Percentiles rank a stretch among this genome's conserved stretches.
Evolutionary conservation across 1,284 basidiomycete genomes (phyloP).

Genomic region (Trametes polyzona): DNA sequence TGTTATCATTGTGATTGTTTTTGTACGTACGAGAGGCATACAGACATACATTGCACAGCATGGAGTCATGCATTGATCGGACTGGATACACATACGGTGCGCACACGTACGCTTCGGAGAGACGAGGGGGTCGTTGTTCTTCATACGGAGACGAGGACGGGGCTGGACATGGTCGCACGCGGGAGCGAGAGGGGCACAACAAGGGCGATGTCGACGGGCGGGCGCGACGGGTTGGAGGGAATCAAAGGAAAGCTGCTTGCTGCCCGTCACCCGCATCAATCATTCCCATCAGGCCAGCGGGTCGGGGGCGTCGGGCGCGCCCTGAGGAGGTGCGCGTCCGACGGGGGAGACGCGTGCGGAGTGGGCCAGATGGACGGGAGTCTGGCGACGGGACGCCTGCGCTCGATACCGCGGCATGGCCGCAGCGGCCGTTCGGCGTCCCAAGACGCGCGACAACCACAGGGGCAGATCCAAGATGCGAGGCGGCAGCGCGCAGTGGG

Average conservation of each 20-base stretch:
- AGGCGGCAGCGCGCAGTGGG: constrained; percentile 18
- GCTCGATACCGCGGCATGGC: constrained; percentile 21
- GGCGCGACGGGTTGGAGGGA: constrained; percentile 15
- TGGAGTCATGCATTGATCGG: background rate
- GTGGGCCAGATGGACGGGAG: constrained; percentile 10
- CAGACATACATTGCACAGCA: constrained; percentile 13
- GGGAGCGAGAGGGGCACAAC: background rate
- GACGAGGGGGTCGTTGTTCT: background rate
- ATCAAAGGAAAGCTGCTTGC: constrained; percentile 10
- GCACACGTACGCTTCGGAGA: constrained; percentile 3
- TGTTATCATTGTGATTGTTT: too few species aligned
- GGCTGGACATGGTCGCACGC: constrained; percentile 10
- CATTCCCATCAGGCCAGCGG: constrained; percentile 13
- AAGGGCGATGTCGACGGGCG: constrained; percentile 17
- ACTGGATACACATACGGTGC: background rate
- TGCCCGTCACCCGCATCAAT: constrained; percentile 21
- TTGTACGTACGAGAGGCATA: constrained; percentile 7
- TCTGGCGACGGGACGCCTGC: constrained; percentile 10
- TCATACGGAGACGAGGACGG: too few species aligned
- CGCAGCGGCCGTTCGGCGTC: constrained; percentile 21
- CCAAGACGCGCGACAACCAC: constrained; percentile 22
- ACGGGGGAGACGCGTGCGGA: constrained; percentile 12
- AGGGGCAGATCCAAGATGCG: constrained; percentile 29
- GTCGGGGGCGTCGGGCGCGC: constrained; percentile 11
- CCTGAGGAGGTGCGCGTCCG: constrained; percentile 7